Base-by-base conservation (phyloP, 2,329 filamentous ascomycete genomes). In the Diaporthe sp. region DNA sequence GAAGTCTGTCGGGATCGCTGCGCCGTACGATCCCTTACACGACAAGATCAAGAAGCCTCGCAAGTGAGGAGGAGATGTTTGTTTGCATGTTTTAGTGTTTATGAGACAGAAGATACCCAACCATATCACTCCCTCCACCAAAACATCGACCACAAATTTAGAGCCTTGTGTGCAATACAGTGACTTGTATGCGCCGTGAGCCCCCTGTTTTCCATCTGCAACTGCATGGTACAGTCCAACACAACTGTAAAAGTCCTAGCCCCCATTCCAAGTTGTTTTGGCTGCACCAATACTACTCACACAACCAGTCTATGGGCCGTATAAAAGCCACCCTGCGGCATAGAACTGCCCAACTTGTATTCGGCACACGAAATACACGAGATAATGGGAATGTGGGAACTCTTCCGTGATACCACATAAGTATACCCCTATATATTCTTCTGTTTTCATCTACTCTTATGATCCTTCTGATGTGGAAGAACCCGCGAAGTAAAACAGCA, bases 1-100 rank as follows among this genome's bases (percentile, higher is more conserved):
- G 77, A 83, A 81, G 74, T 85, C 89, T 75, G 78, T 85, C 2
- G 90, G 90, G 8, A 83, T 92, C n/a, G 88, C 90, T 1, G 87
- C 89, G 15, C 90, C 91, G 3, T 92, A 90, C 79, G 85, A 85
- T 10, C 91, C 90, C 0, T 83, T 86, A 7, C 86, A 85, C 77
- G 91, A 92, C 77, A 87, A 84, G 75, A 82, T 81, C 78, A 84
- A 83, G 75, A 70, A 70, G 49, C 65, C 65, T 28, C 49, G 65
- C 34, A 70, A 55, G 49, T 70, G 47, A 55, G 25, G n/a, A n/a
- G 44, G 34, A 39, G 22, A 39, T 55, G 15, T 53, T 53, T 28
- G 5, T 39, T 34, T 7, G 22, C 65, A n/a, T 53, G 47, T 6
- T 53, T 68, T 39, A 20, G 31, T 42, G 49, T 70, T 42, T 42